Evolutionary conservation across 2,329 filamentous ascomycete genomes (phyloP), one percentile per base, ranked within the genome.

Genomic region (Onygenales sp.): DNA sequence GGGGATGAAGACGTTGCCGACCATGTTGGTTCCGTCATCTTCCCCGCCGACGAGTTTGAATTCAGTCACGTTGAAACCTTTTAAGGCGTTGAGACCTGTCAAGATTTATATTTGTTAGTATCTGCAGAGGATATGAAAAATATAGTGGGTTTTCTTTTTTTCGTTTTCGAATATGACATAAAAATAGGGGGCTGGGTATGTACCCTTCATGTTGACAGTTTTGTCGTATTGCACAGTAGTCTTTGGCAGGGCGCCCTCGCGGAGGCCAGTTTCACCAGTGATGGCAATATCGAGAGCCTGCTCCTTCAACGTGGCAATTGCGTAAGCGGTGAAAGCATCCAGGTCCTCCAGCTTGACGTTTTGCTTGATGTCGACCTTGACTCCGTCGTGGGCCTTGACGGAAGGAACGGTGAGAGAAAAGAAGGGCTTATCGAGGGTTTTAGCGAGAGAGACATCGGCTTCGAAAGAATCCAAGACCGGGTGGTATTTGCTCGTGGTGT

Each of bases 41-140:
- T 39, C 3, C 0, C 39, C 34, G 61, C 47, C 62, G 53, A 76
- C 65, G 58, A 82, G 70, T 37, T 68, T 67, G 61, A 80, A 72
- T 34, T 74, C 65, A 13, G 70, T 74, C 37, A 80, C 67, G 39
- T 72, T 68, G 63, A 81, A 76, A 32, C 77, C 77, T 36, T 70
- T 61, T 9, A 85, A 73, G 33, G 72, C 71, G 65, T 83, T 82
- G n/a, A 84, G 70, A 2, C 78, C 81, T 83, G 54, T n/a, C 33
- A 11, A 42, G 33, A 34, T 57, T 46, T 9, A 17, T 42, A 31
- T 13, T n/a, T 14, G 27, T 42, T 46, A 32, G 21, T 27, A 27
- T 27, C 21, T 27, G 21, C 21, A 27, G 21, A 27, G 21, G 21
- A 27, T 27, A 27, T 27, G 21, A 27, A 27, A 27, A 27, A 27